A percentile compares a stretch with the other conserved stretches of the same genome.
These are phyloP conservation scores for Pseudocercospora fuligena DNA, from an alignment of 2,329 filamentous ascomycete species.

Conservation along the genomic window DNA sequence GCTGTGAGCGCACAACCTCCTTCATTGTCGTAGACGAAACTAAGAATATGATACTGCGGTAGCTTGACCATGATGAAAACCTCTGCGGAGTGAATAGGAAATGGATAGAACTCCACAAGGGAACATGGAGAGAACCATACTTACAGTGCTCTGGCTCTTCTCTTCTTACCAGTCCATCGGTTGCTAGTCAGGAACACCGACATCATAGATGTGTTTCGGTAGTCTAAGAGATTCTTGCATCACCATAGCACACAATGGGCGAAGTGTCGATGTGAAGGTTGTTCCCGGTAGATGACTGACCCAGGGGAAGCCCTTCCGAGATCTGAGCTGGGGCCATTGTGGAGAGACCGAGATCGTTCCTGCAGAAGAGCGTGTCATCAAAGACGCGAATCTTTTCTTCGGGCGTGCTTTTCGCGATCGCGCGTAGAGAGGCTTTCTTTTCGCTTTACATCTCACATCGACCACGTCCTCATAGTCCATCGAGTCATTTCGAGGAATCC, in stretches of 20 bases:
- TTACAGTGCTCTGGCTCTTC: neutral
- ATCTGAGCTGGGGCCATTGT: neutral
- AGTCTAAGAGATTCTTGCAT: conserved; percentile 18
- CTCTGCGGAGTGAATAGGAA: neutral
- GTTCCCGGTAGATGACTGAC: conserved; percentile 3
- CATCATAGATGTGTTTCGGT: conserved; percentile 22
- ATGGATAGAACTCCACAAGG: neutral
- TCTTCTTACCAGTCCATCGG: neutral
- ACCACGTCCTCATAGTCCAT: neutral
- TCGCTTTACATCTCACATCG: neutral
- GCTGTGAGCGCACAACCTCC: conserved; percentile 41
- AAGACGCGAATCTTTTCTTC: neutral
- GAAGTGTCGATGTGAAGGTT: conserved; percentile 16
- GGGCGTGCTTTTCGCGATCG: neutral
- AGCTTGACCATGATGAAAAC: conserved; percentile 26
- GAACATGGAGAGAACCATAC: neutral
- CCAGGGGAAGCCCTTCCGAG: conserved; percentile 2
- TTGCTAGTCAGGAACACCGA: conserved; percentile 25
- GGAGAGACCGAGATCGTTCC: neutral
- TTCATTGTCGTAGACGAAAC: conserved; percentile 42
- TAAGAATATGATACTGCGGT: conserved; percentile 37
- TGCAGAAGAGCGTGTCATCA: conserved; percentile 8
- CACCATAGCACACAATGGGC: conserved; percentile 19
- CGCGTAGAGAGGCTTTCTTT: neutral
- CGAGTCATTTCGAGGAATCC: no score